Conservation (phyloP, 78 protist species). For the Planoprotostelium fungivorum region DNA sequence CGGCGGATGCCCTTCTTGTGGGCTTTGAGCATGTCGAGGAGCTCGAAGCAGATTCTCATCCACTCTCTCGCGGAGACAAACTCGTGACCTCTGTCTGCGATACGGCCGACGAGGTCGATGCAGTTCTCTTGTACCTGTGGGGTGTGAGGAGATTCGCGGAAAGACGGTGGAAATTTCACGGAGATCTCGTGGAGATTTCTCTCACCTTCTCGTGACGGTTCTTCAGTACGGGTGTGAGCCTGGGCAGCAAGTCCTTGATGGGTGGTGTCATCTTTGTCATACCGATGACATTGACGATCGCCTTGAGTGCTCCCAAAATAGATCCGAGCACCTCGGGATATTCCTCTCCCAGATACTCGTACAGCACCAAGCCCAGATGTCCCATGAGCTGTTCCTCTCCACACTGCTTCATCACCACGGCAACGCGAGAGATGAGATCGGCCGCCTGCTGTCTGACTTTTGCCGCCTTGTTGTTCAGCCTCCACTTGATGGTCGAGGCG, state of each 20-base stretch:
- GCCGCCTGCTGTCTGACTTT: conserved; percentile 91
- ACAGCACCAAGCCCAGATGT: conserved; percentile 88
- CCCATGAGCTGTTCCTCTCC: conserved; percentile 82
- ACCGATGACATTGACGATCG: conserved; percentile 91
- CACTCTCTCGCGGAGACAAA: conserved; percentile 92
- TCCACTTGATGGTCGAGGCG: conserved; percentile 87
- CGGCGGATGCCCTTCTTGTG: conserved; percentile 92
- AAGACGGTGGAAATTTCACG: not conserved
- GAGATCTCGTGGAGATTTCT: not conserved
- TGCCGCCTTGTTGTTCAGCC: conserved; percentile 84
- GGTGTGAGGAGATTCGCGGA: not conserved
- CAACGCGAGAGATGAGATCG: conserved; percentile 91
- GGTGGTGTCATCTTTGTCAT: conserved; percentile 95
- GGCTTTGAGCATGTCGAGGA: conserved; percentile 96
- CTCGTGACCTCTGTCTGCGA: conserved; percentile 92
- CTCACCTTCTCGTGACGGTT: conserved; percentile 94
- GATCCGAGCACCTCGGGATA: conserved; percentile 98
- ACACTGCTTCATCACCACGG: conserved; percentile 87
- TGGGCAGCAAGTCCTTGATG: conserved; percentile 91
- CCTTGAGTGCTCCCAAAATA: conserved; percentile 89
- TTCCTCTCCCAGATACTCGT: conserved; percentile 97
- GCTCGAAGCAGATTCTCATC: conserved; percentile 97
- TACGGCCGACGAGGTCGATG: conserved; percentile 95
- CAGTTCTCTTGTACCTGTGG: conserved; percentile 84
- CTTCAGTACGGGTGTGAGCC: conserved; percentile 92